Conservation (phyloP, 805 yeast genomes). For the Hanseniaspora jakobsenii region DNA sequence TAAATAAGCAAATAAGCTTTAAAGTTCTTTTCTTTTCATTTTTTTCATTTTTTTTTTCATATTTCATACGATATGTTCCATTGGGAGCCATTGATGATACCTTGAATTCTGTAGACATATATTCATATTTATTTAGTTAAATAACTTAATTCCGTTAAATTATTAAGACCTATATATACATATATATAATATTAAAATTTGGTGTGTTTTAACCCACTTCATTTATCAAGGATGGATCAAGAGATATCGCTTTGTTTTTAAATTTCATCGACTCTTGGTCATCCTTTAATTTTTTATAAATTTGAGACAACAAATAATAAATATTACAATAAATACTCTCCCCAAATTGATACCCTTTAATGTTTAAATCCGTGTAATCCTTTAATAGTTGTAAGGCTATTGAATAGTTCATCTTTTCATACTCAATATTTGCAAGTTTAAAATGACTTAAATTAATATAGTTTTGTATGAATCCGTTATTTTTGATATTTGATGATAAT, state of each 20-base stretch:
- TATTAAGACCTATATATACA: no score
- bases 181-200: no score
- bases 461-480: conserved; percentile 10
- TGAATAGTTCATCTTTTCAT: not conserved
- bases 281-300: conserved; percentile 3
- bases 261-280: not conserved
- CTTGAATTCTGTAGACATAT: no score
- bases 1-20: conserved; percentile 19
- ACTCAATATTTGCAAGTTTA: not conserved
- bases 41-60: not conserved
- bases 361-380: not conserved
- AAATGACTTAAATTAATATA: conserved; percentile 8
- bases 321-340: conserved; percentile 4
- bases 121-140: no score
- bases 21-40: conserved; percentile 8
- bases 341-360: not conserved
- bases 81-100: no score
- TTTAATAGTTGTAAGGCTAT: not conserved
- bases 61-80: conserved; percentile 3
- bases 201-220: not conserved
- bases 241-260: conserved; percentile 2
- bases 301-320: conserved; percentile 4
- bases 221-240: conserved; percentile 1
- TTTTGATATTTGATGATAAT: conserved; percentile 8
- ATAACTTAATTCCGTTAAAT: no score